Evolutionary conservation across 1,139 yeast species (phyloP).

Genomic region (Hyphopichia burtonii): DNA sequence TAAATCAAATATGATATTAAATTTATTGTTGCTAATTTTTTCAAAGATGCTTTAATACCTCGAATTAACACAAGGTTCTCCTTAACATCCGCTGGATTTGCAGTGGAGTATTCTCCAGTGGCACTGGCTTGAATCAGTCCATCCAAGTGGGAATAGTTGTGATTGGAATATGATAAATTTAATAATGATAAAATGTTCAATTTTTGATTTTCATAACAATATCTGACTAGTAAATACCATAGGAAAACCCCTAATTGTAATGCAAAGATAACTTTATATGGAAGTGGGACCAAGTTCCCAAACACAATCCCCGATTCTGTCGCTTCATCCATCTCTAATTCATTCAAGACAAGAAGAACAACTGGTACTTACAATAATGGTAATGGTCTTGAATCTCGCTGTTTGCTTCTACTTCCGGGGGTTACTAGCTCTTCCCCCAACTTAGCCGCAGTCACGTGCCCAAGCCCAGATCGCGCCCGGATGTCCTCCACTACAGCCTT

Average conservation of each 20-base stretch:
- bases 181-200: conserved; percentile 38
- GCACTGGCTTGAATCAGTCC: conserved; percentile 12
- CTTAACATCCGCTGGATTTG: conserved; percentile 26
- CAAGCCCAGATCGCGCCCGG: no score
- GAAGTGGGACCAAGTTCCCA: conserved; percentile 35
- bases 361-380: no score
- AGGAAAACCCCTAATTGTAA: conserved; percentile 32
- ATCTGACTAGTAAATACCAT: conserved; percentile 33
- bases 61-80: conserved; percentile 32
- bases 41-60: conserved; percentile 35
- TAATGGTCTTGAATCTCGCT: no score
- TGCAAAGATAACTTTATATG: conserved; percentile 34
- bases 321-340: conserved; percentile 9
- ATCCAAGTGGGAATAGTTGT: conserved; percentile 34
- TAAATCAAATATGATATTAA: conserved; percentile 20
- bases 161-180: conserved; percentile 38
- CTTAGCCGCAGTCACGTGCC: no score
- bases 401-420: no score
- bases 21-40: conserved; percentile 19
- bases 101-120: conserved; percentile 36
- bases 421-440: no score
- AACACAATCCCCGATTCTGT: conserved; percentile 9
- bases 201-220: conserved; percentile 21
- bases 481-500: no score
- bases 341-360: no score